These are phyloP conservation scores for Lepiota venenata DNA, from an alignment of 768 basidiomycete genomes.

Conservation along the genomic window DNA sequence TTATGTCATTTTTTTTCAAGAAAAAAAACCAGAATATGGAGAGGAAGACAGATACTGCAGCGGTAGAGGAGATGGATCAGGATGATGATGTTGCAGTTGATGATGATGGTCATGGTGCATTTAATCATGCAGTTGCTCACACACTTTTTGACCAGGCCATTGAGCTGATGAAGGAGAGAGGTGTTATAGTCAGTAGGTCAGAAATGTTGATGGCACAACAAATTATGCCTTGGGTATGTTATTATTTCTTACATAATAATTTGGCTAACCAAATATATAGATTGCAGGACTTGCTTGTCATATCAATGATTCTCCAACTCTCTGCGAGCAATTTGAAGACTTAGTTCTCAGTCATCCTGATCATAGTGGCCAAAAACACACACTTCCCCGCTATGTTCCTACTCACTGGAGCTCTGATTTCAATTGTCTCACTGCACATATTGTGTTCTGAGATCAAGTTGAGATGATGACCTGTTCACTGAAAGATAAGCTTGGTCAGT, in stretches of 20 bases:
- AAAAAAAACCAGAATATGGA: conserved; percentile 15
- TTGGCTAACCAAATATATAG: conserved; percentile 11
- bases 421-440: conserved; percentile 19
- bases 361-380: conserved; percentile 7
- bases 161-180: background rate
- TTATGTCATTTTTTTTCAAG: conserved; percentile 26
- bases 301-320: conserved; percentile 19
- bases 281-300: conserved; percentile 22
- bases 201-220: background rate
- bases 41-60: no score
- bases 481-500: no score
- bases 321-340: conserved; percentile 20
- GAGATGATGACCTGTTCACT: no score
- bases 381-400: conserved; percentile 19
- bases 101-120: conserved; percentile 3
- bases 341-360: conserved; percentile 13
- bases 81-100: conserved; percentile 1
- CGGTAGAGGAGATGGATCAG: background rate
- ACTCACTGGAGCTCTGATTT: conserved; percentile 26
- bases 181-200: background rate
- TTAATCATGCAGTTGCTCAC: background rate
- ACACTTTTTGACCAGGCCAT: conserved; percentile 1
- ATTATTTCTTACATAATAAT: background rate
- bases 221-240: background rate
- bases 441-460: no score